Evolutionary conservation across 208 protist genomes (phyloP).

Genomic region (Acanthamoeba lenticulata): DNA sequence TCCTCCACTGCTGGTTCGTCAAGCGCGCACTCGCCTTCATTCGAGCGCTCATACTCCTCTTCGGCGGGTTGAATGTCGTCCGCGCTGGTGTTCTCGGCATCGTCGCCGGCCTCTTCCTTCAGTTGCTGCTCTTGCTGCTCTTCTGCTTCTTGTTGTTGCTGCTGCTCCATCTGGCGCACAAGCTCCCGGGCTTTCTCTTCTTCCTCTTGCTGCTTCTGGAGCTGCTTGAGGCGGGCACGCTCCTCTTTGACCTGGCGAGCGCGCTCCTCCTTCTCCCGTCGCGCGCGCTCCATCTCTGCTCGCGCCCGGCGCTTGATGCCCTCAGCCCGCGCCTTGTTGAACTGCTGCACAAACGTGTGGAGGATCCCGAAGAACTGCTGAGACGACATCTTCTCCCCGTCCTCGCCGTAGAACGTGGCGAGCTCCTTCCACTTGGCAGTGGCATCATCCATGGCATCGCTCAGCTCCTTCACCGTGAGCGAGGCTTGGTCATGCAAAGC

Average conservation of each 20-base stretch:
- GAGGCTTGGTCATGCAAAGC: background rate
- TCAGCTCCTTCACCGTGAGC: constrained; percentile 5
- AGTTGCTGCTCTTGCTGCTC: background rate
- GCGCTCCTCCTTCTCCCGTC: background rate
- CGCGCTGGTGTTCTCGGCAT: background rate
- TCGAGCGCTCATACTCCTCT: too few relatives aligned
- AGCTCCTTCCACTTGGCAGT: constrained; percentile 18
- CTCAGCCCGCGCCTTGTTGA: background rate
- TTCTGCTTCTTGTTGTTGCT: background rate
- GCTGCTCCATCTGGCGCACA: too few relatives aligned
- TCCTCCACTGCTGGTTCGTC: background rate
- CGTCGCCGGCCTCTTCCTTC: background rate
- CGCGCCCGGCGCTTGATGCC: background rate
- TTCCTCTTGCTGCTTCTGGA: background rate
- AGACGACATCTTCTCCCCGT: background rate
- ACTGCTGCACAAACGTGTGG: constrained; percentile 25
- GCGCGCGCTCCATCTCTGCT: constrained; percentile 9
- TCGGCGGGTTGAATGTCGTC: background rate
- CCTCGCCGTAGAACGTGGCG: background rate
- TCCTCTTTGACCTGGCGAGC: background rate
- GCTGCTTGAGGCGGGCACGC: background rate
- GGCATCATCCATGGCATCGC: constrained; percentile 18
- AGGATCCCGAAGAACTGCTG: constrained; percentile 29
- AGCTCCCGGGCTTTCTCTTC: too few relatives aligned
- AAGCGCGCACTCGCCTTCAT: background rate